Evolutionary conservation across 176 grass and related monocot species (phyloP).

Genomic region (Sorghum bicolor): DNA sequence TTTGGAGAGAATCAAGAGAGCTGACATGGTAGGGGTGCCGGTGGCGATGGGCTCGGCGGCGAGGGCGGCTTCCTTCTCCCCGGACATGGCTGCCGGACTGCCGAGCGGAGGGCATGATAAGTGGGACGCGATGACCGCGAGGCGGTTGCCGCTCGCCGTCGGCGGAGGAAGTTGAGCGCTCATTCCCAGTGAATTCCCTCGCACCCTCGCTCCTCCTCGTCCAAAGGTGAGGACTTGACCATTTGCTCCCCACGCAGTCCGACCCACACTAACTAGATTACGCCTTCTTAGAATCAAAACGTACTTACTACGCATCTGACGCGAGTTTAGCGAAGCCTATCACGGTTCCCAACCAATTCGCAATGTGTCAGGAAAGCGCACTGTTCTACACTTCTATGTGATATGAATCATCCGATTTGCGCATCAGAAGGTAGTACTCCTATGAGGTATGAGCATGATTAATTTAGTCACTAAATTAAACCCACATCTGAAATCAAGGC

Average conservation of each 20-base stretch:
- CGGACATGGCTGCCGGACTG: constrained; percentile 19
- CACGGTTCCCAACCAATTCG: neutral
- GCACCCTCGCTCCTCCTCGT: neutral
- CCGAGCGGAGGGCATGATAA: constrained; percentile 4
- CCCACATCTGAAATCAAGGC: neutral
- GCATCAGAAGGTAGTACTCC: neutral
- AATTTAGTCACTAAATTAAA: neutral
- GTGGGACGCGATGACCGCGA: constrained; percentile 54
- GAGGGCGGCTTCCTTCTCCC: constrained; percentile 47
- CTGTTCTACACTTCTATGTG: too few species aligned
- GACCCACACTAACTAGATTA: neutral
- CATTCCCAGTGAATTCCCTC: neutral
- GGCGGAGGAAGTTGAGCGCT: neutral
- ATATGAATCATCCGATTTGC: neutral
- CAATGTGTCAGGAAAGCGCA: neutral
- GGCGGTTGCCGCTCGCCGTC: constrained; percentile 19
- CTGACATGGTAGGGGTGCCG: constrained; percentile 68
- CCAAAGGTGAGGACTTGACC: neutral
- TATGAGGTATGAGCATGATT: neutral
- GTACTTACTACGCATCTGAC: neutral
- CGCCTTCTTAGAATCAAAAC: neutral
- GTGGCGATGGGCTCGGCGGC: constrained; percentile 39
- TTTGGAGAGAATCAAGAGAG: neutral
- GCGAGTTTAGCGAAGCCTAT: neutral
- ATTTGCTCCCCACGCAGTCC: neutral